phyloP scores from a whole-genome alignment of 495 filamentous ascomycete genomes.

The Peziza echinospora region DNA sequence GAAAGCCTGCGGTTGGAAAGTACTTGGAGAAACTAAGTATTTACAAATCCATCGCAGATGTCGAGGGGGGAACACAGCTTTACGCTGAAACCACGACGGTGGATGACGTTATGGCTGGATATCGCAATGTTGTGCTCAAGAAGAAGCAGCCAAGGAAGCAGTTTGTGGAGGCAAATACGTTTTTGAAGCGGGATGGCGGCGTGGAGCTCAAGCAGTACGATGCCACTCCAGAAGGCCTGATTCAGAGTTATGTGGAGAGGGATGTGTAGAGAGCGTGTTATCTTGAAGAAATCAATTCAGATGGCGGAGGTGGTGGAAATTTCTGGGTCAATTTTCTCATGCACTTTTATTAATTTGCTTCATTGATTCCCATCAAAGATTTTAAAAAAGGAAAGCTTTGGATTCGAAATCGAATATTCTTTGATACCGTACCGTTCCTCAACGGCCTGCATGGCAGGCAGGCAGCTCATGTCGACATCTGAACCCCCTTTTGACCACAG shows the following conservation, averaged over 20 bases:
- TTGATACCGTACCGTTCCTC: too few relatives aligned
- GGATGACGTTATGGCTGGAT: constrained; percentile 46
- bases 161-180: constrained; percentile 87
- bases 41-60: constrained; percentile 77
- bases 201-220: constrained; percentile 81
- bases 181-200: constrained; percentile 41
- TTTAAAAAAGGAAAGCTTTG: too few relatives aligned
- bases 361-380: too few relatives aligned
- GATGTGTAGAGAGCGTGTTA: constrained; percentile 36
- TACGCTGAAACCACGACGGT: constrained; percentile 70
- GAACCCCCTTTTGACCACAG: too few relatives aligned
- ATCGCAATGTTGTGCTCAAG: constrained; percentile 55
- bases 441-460: too few relatives aligned
- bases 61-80: constrained; percentile 47
- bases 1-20: constrained; percentile 55
- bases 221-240: constrained; percentile 60
- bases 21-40: constrained; percentile 83
- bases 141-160: constrained; percentile 87
- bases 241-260: constrained; percentile 76
- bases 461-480: too few relatives aligned
- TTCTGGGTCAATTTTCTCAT: too few relatives aligned
- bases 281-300: too few relatives aligned
- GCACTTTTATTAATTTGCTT: too few relatives aligned
- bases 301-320: too few relatives aligned
- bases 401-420: too few relatives aligned